Evolutionary conservation across 2,329 filamentous ascomycete species (phyloP).

Genomic region (Emericellopsis atlantica): DNA sequence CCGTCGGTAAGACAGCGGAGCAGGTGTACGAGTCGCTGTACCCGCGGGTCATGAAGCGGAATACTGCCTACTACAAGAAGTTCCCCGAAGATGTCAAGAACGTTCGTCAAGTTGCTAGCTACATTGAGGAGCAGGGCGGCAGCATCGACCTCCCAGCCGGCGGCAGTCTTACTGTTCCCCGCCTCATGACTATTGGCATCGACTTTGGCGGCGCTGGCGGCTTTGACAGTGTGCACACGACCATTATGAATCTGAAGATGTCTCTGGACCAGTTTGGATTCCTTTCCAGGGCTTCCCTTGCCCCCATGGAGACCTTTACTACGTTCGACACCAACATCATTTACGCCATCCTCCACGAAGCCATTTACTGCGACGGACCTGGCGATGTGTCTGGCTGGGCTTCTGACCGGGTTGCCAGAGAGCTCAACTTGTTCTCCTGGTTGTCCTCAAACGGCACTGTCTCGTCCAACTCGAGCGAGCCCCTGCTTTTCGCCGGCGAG

Average conservation of each 20-base stretch:
- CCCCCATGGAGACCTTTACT: conserved; percentile 52
- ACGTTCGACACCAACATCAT: conserved; percentile 67
- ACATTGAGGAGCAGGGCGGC: conserved; percentile 49
- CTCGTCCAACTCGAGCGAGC: conserved; percentile 21
- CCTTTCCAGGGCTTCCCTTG: conserved; percentile 61
- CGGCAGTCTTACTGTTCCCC: conserved; percentile 56
- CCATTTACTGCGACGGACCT: conserved; percentile 67
- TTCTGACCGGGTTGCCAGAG: conserved; percentile 48
- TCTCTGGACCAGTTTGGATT: conserved; percentile 67
- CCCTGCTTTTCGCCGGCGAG: conserved; percentile 76
- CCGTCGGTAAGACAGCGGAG: conserved; percentile 58
- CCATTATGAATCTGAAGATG: conserved; percentile 55
- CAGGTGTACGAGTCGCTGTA: conserved; percentile 66
- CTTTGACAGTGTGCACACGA: conserved; percentile 58
- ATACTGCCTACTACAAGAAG: conserved; percentile 70
- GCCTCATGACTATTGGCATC: conserved; percentile 69
- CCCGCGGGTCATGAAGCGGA: conserved; percentile 56
- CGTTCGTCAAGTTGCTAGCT: conserved; percentile 53
- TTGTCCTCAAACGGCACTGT: conserved; percentile 20
- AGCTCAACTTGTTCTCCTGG: conserved; percentile 36
- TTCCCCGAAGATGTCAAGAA: conserved; percentile 66
- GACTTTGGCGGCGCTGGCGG: conserved; percentile 69
- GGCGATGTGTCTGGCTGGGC: conserved; percentile 60
- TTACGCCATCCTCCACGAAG: conserved; percentile 79
- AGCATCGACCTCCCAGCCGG: conserved; percentile 57